These are phyloP conservation scores for Zizania palustris DNA, from an alignment of 202 grass and related monocot genomes.

Conservation along the genomic window DNA sequence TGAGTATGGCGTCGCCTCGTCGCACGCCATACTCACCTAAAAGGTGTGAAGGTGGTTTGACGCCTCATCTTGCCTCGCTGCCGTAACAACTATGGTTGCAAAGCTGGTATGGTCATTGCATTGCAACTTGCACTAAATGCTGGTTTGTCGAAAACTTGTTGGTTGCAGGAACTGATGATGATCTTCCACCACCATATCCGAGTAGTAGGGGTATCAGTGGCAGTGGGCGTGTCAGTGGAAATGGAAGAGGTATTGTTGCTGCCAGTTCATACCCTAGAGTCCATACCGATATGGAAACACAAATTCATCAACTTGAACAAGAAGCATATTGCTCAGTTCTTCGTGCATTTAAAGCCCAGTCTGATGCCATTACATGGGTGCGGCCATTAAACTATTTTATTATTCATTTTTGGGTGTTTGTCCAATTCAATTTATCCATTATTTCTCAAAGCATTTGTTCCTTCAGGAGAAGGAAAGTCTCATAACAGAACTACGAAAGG, in stretches of 20 bases:
- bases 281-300: constrained; percentile 70
- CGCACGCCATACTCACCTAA: no score
- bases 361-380: constrained; percentile 94
- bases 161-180: constrained; percentile 93
- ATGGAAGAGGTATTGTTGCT: constrained; percentile 60
- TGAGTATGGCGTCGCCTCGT: no score
- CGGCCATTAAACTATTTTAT: constrained; percentile 20
- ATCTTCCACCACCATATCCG: constrained; percentile 80
- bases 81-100: no score
- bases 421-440: background rate
- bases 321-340: constrained; percentile 96
- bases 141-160: constrained; percentile 31
- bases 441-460: constrained; percentile 28
- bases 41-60: no score
- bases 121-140: constrained; percentile 24
- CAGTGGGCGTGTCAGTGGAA: constrained; percentile 70
- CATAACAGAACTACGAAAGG: constrained; percentile 93
- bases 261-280: constrained; percentile 48
- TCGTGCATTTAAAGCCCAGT: constrained; percentile 92
- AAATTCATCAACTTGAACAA: constrained; percentile 95
- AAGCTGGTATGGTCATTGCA: constrained; percentile 19
- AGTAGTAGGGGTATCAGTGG: constrained; percentile 68
- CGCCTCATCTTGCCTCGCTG: no score
- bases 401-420: constrained; percentile 29
- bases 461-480: constrained; percentile 90